A percentile compares a stretch with the other conserved stretches of the same genome.
phyloP scores from a whole-genome alignment of 306 rosid species.

The Myrica gale region DNA sequence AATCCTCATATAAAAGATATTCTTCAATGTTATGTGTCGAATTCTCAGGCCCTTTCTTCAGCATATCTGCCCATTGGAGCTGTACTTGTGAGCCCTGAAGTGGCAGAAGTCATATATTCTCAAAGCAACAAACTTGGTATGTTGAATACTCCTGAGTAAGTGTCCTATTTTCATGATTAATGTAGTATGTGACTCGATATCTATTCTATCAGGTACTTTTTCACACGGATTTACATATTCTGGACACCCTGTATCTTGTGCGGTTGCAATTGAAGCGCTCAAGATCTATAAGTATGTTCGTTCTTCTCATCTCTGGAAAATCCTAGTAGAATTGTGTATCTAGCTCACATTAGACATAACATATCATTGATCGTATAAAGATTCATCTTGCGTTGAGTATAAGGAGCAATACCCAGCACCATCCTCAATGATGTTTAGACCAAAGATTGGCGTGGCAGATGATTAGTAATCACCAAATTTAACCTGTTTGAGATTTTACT shows the following conservation, averaged over 20 bases:
- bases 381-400: background rate
- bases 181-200: slow-evolving; percentile 16
- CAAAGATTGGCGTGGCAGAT: background rate
- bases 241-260: slow-evolving; percentile 87
- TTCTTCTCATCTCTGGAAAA: slow-evolving; percentile 11
- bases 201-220: slow-evolving; percentile 46
- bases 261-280: slow-evolving; percentile 87
- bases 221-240: slow-evolving; percentile 94
- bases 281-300: slow-evolving; percentile 80
- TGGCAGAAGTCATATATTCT: slow-evolving; percentile 72
- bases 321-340: background rate
- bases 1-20: background rate
- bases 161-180: slow-evolving; percentile 10
- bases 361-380: background rate
- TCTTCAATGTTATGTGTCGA: slow-evolving; percentile 14
- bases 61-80: slow-evolving; percentile 90
- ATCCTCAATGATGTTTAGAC: background rate
- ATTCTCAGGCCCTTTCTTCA: slow-evolving; percentile 87
- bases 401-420: background rate
- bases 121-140: slow-evolving; percentile 92
- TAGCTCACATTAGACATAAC: background rate
- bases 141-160: slow-evolving; percentile 8
- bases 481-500: background rate
- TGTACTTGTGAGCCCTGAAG: slow-evolving; percentile 82
- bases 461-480: background rate